Evolutionary conservation across 1,284 basidiomycete genomes (phyloP).

Genomic region (Ceratobasidium sp.): DNA sequence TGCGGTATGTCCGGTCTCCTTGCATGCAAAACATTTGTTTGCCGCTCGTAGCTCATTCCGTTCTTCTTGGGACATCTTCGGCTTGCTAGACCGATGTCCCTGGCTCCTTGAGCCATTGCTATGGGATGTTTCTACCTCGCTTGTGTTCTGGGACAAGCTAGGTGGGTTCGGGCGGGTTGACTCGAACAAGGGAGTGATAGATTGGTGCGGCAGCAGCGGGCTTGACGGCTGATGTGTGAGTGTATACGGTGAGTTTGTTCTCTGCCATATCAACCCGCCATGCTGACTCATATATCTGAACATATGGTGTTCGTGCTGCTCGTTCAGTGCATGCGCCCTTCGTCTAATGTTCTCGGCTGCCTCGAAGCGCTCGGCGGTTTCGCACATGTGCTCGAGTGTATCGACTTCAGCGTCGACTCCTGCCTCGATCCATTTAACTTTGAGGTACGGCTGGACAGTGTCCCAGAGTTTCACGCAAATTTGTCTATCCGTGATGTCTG

Average conservation of each 20-base stretch:
- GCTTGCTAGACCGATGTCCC: slow-evolving; percentile 3
- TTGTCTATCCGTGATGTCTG: too few species aligned
- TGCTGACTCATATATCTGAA: too few species aligned
- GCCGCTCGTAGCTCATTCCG: too few species aligned
- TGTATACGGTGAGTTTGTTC: too few species aligned
- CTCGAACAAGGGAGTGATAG: too few species aligned
- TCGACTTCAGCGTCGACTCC: slow-evolving; percentile 21
- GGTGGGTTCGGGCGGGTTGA: not conserved
- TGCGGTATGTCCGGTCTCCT: too few species aligned
- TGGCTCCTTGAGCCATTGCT: not conserved
- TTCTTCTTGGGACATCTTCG: not conserved
- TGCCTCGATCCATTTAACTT: slow-evolving; percentile 25
- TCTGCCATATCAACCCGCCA: too few species aligned
- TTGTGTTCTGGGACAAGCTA: too few species aligned
- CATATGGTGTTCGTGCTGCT: too few species aligned
- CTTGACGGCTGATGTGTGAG: not conserved
- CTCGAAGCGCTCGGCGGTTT: slow-evolving; percentile 25
- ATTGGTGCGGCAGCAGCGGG: not conserved
- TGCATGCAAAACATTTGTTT: too few species aligned
- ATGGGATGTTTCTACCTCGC: too few species aligned
- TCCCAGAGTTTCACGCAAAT: slow-evolving; percentile 36
- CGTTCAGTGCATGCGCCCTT: too few species aligned
- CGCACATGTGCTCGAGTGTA: not conserved
- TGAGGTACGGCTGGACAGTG: slow-evolving; percentile 15
- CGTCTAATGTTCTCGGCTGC: not conserved